Base-by-base conservation (phyloP, 1,284 basidiomycete genomes). In the Microbotryum scabiosae region DNA sequence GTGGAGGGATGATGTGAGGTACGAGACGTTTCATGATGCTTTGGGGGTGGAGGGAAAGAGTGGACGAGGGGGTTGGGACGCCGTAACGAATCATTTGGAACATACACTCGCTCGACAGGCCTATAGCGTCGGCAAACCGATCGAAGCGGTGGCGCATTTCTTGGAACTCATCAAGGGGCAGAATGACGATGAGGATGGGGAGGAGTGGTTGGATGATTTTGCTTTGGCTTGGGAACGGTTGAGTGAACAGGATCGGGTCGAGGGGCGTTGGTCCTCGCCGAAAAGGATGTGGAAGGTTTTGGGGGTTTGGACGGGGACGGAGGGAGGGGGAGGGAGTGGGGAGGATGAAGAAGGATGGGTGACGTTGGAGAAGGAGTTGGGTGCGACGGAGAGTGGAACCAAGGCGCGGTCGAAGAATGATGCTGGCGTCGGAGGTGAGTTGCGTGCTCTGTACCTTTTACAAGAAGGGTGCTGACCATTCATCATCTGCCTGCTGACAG, bases 31-130 rank as follows among this genome's bases (percentile, higher is more conserved):
- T 12, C 36, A 41, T 41, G 36, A 41, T 41, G 36, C 36, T 12
- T 18, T 41, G 14, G 36, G 36, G 2, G 36, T 41, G 16, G 36
- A 41, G 14, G 14, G 16, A 10, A 41, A 41, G 36, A 18, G 36
- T 41, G 36, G 36, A 41, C 36, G 36, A 41, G 36, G 36, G 16
- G 71, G 72, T 0, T 81, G 79, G 79, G 71, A 68, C 1, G 73
- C 76, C 0, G 73, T 79, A 25, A 73, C 76, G 44, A 75, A 77
- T 54, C 74, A 78, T 53, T 73, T 81, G 26, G 77, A 80, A 54
- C 78, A 79, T 60, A 75, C 78, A 44, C 74, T 81, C 6, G 80
- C 77, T 5, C 69, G 78, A 51, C 79, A 80, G 60, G 78, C 79
- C 0, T 81, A 79, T 70, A 80, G 78, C 10, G 71, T 78, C 8